phyloP scores from a whole-genome alignment of 2,329 filamentous ascomycete genomes.

The Talaromyces funiculosus region DNA sequence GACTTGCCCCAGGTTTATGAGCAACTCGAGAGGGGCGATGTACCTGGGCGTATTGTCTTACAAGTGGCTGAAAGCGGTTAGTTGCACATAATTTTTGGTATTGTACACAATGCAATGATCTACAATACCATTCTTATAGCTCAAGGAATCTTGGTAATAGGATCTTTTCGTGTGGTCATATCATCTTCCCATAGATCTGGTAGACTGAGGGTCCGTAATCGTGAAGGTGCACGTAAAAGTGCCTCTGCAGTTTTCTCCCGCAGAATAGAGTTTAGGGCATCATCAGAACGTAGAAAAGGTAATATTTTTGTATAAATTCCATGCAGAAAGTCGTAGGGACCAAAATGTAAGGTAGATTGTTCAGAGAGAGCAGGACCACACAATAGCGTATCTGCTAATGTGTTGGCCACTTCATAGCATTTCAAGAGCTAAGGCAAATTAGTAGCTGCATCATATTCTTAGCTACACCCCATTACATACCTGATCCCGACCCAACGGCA shows the following conservation, averaged over 20 bases:
- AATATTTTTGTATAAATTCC: slow-evolving; percentile 26
- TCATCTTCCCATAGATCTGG: not conserved
- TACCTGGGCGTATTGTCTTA: slow-evolving; percentile 40
- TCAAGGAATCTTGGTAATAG: not conserved
- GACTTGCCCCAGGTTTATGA: slow-evolving; percentile 41
- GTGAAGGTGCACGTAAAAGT: slow-evolving; percentile 23
- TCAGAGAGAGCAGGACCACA: slow-evolving; percentile 12
- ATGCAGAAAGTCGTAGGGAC: slow-evolving; percentile 26
- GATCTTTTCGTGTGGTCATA: not conserved
- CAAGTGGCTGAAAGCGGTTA: slow-evolving; percentile 27
- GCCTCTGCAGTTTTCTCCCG: slow-evolving; percentile 25
- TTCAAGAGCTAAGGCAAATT: slow-evolving; percentile 22
- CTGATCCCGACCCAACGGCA: slow-evolving; percentile 28
- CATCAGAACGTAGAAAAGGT: slow-evolving; percentile 25
- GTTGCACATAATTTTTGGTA: not conserved
- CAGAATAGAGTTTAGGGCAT: slow-evolving; percentile 23
- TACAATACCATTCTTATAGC: not conserved
- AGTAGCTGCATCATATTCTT: not conserved
- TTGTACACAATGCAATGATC: not conserved
- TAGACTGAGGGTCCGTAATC: slow-evolving; percentile 16
- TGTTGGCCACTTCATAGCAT: slow-evolving; percentile 29
- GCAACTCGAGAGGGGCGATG: slow-evolving; percentile 42
- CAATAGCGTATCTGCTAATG: slow-evolving; percentile 25
- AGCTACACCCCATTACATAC: slow-evolving; percentile 14
- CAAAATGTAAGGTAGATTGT: slow-evolving; percentile 16